Conservation (phyloP, 306 rosid species). For the Vigna mungo region DNA sequence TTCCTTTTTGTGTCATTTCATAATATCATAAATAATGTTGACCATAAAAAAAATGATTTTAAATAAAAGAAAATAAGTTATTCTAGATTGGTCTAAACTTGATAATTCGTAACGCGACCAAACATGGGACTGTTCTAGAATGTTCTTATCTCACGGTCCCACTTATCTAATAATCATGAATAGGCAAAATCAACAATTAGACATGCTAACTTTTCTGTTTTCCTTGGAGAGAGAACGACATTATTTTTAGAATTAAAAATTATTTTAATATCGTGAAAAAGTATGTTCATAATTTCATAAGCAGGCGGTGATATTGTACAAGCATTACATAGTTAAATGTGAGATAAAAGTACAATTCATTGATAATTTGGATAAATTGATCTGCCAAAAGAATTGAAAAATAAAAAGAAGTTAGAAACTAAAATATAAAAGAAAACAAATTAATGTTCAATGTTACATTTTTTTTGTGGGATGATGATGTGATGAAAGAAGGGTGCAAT, state of each 20-base stretch:
- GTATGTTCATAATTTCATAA: neutral
- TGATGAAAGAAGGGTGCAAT: no score
- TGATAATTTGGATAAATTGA: no score
- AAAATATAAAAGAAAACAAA: no score
- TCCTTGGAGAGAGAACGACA: neutral
- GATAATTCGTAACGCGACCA: neutral
- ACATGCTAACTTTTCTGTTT: neutral
- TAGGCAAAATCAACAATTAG: conserved; percentile 10
- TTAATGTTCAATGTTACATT: no score
- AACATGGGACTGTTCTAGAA: neutral
- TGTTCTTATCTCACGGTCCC: neutral
- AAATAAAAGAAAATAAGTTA: neutral
- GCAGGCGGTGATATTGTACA: no score
- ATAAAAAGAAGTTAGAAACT: no score
- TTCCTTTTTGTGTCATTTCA: no score
- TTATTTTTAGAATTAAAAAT: neutral
- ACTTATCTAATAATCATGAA: neutral
- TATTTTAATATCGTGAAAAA: neutral
- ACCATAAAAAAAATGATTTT: neutral
- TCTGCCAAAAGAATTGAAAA: no score
- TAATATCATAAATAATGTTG: no score
- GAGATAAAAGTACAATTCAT: no score
- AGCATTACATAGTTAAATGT: neutral
- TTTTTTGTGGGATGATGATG: no score
- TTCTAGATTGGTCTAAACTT: neutral